These are phyloP conservation scores for Nannochloris sp. DNA, from an alignment of 139 green algal species.

Conservation along the genomic window DNA sequence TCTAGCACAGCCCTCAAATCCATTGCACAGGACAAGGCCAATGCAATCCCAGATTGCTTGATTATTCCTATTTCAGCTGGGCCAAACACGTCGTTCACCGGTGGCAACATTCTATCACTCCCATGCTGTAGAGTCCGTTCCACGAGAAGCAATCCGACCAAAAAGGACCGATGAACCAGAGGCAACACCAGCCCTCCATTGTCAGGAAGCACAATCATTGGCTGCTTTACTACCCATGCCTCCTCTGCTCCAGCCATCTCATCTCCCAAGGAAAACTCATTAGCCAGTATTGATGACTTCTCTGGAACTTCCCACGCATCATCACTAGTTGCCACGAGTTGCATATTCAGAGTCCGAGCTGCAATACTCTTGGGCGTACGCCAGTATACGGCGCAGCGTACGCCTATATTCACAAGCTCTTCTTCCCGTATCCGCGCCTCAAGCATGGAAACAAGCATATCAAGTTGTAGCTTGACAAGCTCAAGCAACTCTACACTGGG, in stretches of 20 bases:
- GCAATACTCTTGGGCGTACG: constrained; percentile 19
- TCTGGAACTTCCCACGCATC: not conserved
- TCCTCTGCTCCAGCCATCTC: constrained; percentile 25
- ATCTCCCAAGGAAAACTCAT: constrained; percentile 19
- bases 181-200: constrained; percentile 48
- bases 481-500: constrained; percentile 14
- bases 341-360: constrained; percentile 20
- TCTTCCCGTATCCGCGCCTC: constrained; percentile 2
- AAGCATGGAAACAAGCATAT: constrained; percentile 13
- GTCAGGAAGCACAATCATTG: constrained; percentile 48
- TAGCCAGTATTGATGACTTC: not conserved
- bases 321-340: constrained; percentile 18
- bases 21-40: constrained; percentile 47
- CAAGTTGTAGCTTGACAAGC: constrained; percentile 16
- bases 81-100: constrained; percentile 7
- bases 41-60: constrained; percentile 31
- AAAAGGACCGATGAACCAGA: constrained; percentile 30
- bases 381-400: constrained; percentile 15
- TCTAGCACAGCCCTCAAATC: constrained; percentile 42
- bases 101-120: constrained; percentile 5
- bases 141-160: constrained; percentile 53
- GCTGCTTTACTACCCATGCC: constrained; percentile 35
- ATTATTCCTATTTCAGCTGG: constrained; percentile 31
- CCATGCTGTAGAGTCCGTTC: constrained; percentile 18
- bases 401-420: not conserved